A percentile compares a stretch with the other conserved stretches of the same genome.
Evolutionary conservation across 495 filamentous ascomycete genomes (phyloP).

Genomic region (Aspergillus haitiensis): DNA sequence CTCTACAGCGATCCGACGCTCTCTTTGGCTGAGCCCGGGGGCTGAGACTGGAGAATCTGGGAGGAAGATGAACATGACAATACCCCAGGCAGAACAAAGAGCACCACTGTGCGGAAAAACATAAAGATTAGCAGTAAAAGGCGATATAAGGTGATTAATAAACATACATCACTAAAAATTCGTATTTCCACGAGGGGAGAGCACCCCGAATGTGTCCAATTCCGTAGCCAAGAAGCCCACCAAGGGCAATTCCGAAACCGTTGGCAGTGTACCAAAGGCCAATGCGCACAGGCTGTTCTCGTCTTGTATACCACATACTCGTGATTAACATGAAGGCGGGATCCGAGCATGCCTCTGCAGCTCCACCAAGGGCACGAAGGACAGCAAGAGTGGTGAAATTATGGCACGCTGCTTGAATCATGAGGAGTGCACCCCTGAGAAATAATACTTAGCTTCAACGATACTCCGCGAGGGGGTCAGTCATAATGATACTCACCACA

Average conservation of each 20-base stretch:
- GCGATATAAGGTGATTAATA: no score
- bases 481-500: constrained; percentile 42
- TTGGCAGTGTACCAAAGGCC: constrained; percentile 62
- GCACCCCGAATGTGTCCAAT: constrained; percentile 56
- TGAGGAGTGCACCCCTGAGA: constrained; percentile 53
- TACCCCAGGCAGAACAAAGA: constrained; percentile 56
- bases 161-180: constrained; percentile 50
- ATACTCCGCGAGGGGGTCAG: neutral
- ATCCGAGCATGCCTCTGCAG: constrained; percentile 56
- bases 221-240: constrained; percentile 59
- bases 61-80: constrained; percentile 59
- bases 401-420: constrained; percentile 55
- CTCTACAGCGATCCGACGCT: constrained; percentile 60
- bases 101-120: constrained; percentile 37
- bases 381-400: constrained; percentile 55
- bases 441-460: neutral
- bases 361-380: constrained; percentile 52
- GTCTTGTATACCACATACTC: constrained; percentile 53
- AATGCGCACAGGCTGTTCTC: constrained; percentile 59
- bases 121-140: constrained; percentile 27
- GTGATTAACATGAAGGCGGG: constrained; percentile 41
- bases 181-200: constrained; percentile 58
- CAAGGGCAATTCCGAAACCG: constrained; percentile 57
- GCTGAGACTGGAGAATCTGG: constrained; percentile 65
- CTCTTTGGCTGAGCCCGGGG: constrained; percentile 54